Percentiles rank a stretch among this genome's conserved stretches.
Conservation (phyloP, 352 stramenopile genomes). For the Pythium volutum region DNA sequence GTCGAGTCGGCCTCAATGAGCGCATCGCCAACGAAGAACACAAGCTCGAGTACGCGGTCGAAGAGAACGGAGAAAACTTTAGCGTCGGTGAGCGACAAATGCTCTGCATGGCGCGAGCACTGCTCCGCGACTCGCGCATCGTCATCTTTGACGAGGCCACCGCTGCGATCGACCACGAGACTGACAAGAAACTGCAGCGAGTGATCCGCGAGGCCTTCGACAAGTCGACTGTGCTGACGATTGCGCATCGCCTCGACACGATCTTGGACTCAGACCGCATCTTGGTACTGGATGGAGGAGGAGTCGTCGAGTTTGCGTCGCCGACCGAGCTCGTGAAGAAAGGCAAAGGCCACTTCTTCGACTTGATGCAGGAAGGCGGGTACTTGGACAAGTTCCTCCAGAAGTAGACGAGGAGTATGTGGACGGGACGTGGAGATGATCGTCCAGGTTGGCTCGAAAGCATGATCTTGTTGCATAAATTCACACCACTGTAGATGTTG, state of each 20-base stretch:
- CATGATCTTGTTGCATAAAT: too few species aligned
- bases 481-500: too few species aligned
- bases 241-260: conserved; percentile 33
- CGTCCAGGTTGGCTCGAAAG: too few species aligned
- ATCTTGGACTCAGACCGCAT: conserved; percentile 6
- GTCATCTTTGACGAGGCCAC: conserved; percentile 80
- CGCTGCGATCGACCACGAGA: conserved; percentile 74
- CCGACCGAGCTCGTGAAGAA: conserved; percentile 54
- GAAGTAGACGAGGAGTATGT: too few species aligned
- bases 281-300: conserved; percentile 49
- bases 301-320: conserved; percentile 79
- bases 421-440: too few species aligned
- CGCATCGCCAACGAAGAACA: conserved; percentile 33
- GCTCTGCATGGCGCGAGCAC: conserved; percentile 70
- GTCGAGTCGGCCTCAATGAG: conserved; percentile 46
- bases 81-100: conserved; percentile 43
- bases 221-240: conserved; percentile 93
- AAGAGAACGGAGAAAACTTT: conserved; percentile 94
- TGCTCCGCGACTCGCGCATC: conserved; percentile 65
- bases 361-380: conserved; percentile 39
- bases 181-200: conserved; percentile 43
- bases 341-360: conserved; percentile 41
- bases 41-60: conserved; percentile 68
- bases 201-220: conserved; percentile 85
- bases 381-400: conserved; percentile 33